Percentiles rank a stretch among this genome's conserved stretches.
These are phyloP conservation scores for Pulveroboletus sp. DNA, from an alignment of 768 basidiomycete genomes.

Conservation along the genomic window DNA sequence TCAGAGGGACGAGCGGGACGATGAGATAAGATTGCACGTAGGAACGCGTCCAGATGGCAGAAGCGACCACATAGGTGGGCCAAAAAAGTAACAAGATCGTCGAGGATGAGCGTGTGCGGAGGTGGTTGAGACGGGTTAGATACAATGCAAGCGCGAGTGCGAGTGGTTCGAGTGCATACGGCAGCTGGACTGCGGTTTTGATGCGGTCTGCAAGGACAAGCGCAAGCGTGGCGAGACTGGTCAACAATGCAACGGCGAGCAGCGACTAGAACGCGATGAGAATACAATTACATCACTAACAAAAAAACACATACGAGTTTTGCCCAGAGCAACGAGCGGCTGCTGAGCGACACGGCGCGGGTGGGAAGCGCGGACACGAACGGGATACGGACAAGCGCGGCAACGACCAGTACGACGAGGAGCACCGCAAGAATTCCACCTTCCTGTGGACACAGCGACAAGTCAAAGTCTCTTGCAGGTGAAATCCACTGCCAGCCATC, in stretches of 20 bases:
- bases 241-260: slow-evolving; percentile 43
- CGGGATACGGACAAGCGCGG: slow-evolving; percentile 39
- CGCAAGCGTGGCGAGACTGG: slow-evolving; percentile 44
- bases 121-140: slow-evolving; percentile 68
- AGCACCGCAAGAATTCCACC: slow-evolving; percentile 58
- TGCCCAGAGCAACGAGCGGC: slow-evolving; percentile 47
- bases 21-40: slow-evolving; percentile 32
- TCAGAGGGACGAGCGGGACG: slow-evolving; percentile 41
- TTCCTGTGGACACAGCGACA: slow-evolving; percentile 40
- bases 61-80: slow-evolving; percentile 57
- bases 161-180: slow-evolving; percentile 57
- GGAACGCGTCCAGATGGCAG: slow-evolving; percentile 63
- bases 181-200: slow-evolving; percentile 39
- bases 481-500: not conserved
- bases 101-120: slow-evolving; percentile 66
- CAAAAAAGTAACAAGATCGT: slow-evolving; percentile 77
- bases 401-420: slow-evolving; percentile 44
- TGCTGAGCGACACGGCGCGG: slow-evolving; percentile 42
- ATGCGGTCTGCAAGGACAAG: slow-evolving; percentile 38
- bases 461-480: not conserved
- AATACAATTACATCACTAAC: not conserved
- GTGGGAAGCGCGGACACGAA: slow-evolving; percentile 23
- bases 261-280: slow-evolving; percentile 38
- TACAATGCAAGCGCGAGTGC: slow-evolving; percentile 46
- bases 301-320: slow-evolving; percentile 59